A percentile compares a stretch with the other conserved stretches of the same genome.
These are phyloP conservation scores for Coniophora puteana DNA, from an alignment of 1,284 basidiomycete species.

Conservation along the genomic window DNA sequence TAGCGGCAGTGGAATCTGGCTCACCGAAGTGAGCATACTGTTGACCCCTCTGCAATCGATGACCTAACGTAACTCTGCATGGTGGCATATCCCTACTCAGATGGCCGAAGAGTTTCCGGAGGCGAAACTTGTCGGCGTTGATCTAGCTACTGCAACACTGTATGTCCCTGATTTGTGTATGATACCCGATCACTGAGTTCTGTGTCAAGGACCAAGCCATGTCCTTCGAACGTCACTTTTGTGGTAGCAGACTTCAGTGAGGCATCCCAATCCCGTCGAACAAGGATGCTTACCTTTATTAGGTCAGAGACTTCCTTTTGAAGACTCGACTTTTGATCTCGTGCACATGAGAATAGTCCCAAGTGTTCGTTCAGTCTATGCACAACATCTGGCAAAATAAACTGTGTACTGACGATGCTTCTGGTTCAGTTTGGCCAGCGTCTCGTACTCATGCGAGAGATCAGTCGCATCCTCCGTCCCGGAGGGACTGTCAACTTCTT, in stretches of 20 bases:
- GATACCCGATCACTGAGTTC: background rate
- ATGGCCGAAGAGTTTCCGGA: background rate
- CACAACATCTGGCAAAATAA: background rate
- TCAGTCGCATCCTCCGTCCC: background rate
- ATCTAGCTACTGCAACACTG: background rate
- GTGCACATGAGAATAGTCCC: background rate
- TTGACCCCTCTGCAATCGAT: background rate
- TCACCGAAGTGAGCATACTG: background rate
- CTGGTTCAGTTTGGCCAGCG: background rate
- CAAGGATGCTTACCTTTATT: background rate
- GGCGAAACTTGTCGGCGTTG: background rate
- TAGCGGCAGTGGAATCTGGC: background rate
- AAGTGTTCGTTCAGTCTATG: background rate
- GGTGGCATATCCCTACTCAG: background rate
- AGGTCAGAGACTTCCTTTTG: background rate
- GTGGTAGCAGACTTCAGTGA: background rate
- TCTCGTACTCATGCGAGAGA: background rate
- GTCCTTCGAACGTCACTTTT: background rate
- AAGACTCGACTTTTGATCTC: background rate
- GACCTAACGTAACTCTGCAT: too few species aligned
- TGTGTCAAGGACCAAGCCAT: background rate
- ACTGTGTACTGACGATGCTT: too few species aligned
- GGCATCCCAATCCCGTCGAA: background rate
- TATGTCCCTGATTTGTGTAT: background rate
- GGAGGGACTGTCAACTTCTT: background rate